Base-by-base conservation (phyloP, 2,329 filamentous ascomycete species). In the Ceratocystis destructans region DNA sequence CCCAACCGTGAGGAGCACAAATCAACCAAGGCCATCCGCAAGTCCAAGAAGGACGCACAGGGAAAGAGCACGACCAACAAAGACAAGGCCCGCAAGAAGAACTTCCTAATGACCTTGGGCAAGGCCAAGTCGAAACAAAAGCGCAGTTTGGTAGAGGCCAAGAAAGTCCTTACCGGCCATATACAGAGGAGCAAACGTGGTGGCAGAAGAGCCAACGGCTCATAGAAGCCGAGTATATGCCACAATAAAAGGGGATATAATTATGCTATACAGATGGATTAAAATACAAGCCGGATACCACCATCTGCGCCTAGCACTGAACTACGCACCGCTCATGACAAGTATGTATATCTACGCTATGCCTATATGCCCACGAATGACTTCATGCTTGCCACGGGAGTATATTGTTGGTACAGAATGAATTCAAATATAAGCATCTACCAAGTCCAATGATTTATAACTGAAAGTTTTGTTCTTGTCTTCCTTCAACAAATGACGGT, bases 61-160 rank as follows among this genome's bases (percentile, higher is more conserved):
- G 94, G 94, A 72, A 97, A 97, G 85, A 96, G 89, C 74, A 92
- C 90, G 46, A 97, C 93, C 70, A 99, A 99, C 78, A 89, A 89
- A 79, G 94, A 99, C 80, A 99, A 99, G 84, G 85, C 89, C 53
- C 82, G 93, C 71, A 90, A 90, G 82, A 99, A 99, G 88, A 99
- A 99, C 76, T 96, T 99, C 77, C 75, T 99, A 72, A 99, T 99
- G 94, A 97, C 93, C 48, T 78, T 99, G 68, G 90, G 93, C 68
- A 97, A 99, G 80, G 94, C 94, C 10, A 95, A 94, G 81, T 84
- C 83, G 71, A 99, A 97, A 82, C 88, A 94, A 73, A 96, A 96
- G 86, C 83, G 92, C 73, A 96, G 90, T 83, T 78, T 99, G 76
- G 84, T 89, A 12, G 87, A 96, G 77, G 91, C 90, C 70, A 84